Evolutionary conservation across 1,284 basidiomycete genomes (phyloP).

Genomic region (Athelia sp.): DNA sequence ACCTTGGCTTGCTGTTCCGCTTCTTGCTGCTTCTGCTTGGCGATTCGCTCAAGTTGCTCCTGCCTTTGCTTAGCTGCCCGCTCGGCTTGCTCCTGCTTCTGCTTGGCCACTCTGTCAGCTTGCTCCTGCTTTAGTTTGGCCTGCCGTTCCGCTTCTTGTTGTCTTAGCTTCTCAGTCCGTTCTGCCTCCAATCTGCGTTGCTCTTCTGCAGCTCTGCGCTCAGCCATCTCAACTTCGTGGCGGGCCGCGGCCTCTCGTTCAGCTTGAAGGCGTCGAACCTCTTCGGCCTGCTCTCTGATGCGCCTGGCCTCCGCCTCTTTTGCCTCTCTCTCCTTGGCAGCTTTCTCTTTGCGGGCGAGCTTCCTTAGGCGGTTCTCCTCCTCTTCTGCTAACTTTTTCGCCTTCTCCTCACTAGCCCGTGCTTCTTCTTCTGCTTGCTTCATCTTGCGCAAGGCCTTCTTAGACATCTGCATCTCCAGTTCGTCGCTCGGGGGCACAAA

Average conservation of each 20-base stretch:
- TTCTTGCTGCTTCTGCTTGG: not conserved
- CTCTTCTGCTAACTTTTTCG: slow-evolving; percentile 21
- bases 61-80: not conserved
- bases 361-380: slow-evolving; percentile 3
- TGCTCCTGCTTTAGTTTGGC: not conserved
- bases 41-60: not conserved
- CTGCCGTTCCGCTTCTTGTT: slow-evolving; percentile 12
- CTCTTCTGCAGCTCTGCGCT: slow-evolving; percentile 13
- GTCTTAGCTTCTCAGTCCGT: slow-evolving; percentile 4
- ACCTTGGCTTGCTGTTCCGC: slow-evolving; percentile 1
- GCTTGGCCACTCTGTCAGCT: not conserved
- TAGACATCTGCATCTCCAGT: slow-evolving; percentile 19
- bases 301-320: not conserved
- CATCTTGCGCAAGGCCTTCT: slow-evolving; percentile 20
- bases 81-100: slow-evolving; percentile 1
- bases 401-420: slow-evolving; percentile 16
- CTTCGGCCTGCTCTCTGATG: slow-evolving; percentile 1
- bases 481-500: slow-evolving; percentile 21
- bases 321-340: slow-evolving; percentile 4
- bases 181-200: slow-evolving; percentile 5
- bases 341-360: slow-evolving; percentile 8
- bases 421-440: slow-evolving; percentile 15
- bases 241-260: slow-evolving; percentile 13
- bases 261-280: slow-evolving; percentile 8
- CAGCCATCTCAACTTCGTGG: slow-evolving; percentile 10